phyloP scores from a whole-genome alignment of 1,284 basidiomycete species.

The Agroathelia rolfsii region DNA sequence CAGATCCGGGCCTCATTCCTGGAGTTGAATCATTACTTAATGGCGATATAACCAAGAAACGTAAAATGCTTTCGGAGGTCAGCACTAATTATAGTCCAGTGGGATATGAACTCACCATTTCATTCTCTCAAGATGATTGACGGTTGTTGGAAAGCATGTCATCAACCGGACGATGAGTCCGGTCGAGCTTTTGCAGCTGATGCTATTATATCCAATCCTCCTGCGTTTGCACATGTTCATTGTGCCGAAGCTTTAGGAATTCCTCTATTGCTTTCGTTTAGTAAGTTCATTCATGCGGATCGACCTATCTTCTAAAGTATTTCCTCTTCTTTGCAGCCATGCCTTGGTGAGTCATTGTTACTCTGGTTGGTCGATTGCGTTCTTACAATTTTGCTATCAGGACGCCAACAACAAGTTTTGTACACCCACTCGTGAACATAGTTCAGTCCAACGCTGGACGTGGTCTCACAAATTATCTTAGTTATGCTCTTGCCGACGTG shows the following conservation, averaged over 20 bases:
- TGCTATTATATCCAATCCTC: slow-evolving; percentile 58
- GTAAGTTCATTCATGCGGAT: slow-evolving; percentile 24
- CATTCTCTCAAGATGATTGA: slow-evolving; percentile 46
- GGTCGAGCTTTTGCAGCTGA: slow-evolving; percentile 43
- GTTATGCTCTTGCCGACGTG: slow-evolving; percentile 44
- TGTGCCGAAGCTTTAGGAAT: slow-evolving; percentile 56
- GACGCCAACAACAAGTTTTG: slow-evolving; percentile 49
- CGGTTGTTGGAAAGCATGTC: slow-evolving; percentile 48
- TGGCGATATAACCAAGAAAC: slow-evolving; percentile 37
- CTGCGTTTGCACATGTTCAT: slow-evolving; percentile 54
- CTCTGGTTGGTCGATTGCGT: background rate
- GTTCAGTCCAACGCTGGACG: slow-evolving; percentile 38
- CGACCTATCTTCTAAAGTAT: slow-evolving; percentile 1
- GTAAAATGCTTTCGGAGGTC: slow-evolving; percentile 34
- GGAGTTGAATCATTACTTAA: slow-evolving; percentile 36
- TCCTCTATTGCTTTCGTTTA: slow-evolving; percentile 48
- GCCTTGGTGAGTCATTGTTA: slow-evolving; percentile 44
- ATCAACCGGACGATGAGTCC: slow-evolving; percentile 33
- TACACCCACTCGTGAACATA: slow-evolving; percentile 55
- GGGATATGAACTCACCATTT: slow-evolving; percentile 1
- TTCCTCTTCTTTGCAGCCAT: slow-evolving; percentile 33
- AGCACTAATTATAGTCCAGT: slow-evolving; percentile 3
- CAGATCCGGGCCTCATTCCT: slow-evolving; percentile 46
- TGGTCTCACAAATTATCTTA: slow-evolving; percentile 46
- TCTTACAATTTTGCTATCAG: slow-evolving; percentile 14